Base-by-base conservation (phyloP, 441 rosid genomes). In the Bocquillonia castaneifolia region DNA sequence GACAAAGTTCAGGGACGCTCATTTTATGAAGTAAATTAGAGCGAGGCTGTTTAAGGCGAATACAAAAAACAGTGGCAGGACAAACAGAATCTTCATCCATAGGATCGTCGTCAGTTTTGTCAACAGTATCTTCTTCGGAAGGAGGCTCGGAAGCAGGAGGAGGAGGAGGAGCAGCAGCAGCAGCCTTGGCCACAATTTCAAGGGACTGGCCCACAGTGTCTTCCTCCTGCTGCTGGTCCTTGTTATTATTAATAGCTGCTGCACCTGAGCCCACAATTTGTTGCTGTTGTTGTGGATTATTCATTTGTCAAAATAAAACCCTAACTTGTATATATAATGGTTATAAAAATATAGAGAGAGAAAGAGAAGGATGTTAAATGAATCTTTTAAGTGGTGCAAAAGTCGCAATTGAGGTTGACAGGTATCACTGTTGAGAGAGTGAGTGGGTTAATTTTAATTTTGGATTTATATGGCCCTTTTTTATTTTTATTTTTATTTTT, bases 391-490 rank as follows among this genome's bases (percentile, higher is more conserved):
- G 90, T 74, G 86, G 79, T 71, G 82, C 78, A 83, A 87, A 88
- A 88, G 96, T 90, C 96, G 82, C 88, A 70, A 74, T 63, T 93
- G 98, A 93, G 81, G 96, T 97, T 91, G 96, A 93, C 96, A 93
- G 91, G 79, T 79, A 72, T 55, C 80, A 85, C 88, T 80, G 89
- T 84, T 69, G 81, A 80, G 71, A 73, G 70, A 74, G 48, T 23
- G 71, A 48, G 91, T 81, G 91, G 92, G 89, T n/a, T n/a, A n/a
- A n/a, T n/a, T n/a, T n/a, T n/a, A n/a, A n/a, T n/a, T n/a, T n/a
- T n/a, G n/a, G n/a, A n/a, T n/a, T n/a, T n/a, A n/a, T n/a, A n/a
- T n/a, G n/a, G n/a, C n/a, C n/a, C n/a, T n/a, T n/a, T n/a, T n/a
- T n/a, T n/a, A n/a, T n/a, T n/a, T n/a, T n/a, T n/a, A n/a, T n/a